Evolutionary conservation across 1,284 basidiomycete species (phyloP).

Genomic region (Ceratobasidium sp.): DNA sequence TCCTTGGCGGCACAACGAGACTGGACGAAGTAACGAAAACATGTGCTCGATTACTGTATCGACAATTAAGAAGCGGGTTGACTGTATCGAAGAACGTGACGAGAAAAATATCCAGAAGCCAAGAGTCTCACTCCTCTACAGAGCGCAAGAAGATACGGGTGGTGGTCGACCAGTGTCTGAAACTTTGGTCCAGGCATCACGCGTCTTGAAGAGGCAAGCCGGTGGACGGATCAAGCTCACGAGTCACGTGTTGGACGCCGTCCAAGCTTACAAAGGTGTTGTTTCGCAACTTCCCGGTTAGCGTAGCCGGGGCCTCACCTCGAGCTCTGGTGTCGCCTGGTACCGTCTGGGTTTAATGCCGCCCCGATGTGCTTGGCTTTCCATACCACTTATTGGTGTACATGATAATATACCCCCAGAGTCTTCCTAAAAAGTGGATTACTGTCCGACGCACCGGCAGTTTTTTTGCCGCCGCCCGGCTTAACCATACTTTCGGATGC

Average conservation of each 20-base stretch:
- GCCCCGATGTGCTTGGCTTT: no score
- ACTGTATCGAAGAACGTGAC: background rate
- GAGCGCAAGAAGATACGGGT: background rate
- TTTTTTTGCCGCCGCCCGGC: no score
- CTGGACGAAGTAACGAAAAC: constrained; percentile 30
- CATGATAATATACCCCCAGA: no score
- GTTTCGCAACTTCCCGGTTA: no score
- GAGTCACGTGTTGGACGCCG: constrained; percentile 36
- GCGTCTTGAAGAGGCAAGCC: constrained; percentile 42
- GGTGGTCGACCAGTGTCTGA: constrained; percentile 27
- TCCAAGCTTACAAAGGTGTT: no score
- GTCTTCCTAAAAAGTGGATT: no score
- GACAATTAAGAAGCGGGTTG: background rate
- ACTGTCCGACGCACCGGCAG: no score
- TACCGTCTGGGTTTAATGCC: no score
- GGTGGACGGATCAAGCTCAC: constrained; percentile 41
- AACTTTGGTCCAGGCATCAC: constrained; percentile 29
- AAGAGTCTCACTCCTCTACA: background rate
- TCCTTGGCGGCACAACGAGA: constrained; percentile 11
- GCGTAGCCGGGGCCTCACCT: no score
- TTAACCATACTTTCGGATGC: no score
- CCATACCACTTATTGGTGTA: no score
- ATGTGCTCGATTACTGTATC: background rate
- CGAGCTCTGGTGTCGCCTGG: no score
- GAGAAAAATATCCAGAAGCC: background rate